Evolutionary conservation across 2,329 filamentous ascomycete species (phyloP).

Genomic region (Clarireedia hainanense): DNA sequence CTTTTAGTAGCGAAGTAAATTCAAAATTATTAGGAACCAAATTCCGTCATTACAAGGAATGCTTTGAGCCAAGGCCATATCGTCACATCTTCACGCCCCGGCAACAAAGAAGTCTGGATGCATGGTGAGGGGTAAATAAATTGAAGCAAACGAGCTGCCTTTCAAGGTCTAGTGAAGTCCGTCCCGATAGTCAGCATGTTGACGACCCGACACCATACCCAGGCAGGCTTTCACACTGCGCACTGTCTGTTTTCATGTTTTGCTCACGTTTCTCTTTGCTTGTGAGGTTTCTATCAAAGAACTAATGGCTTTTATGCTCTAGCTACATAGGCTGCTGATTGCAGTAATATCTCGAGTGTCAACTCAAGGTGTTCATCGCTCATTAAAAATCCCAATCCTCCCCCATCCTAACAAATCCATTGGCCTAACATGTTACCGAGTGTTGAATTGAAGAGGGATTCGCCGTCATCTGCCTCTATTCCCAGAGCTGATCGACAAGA

Average conservation of each 20-base stretch:
- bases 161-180: slow-evolving; percentile 3
- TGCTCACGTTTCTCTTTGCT: not conserved
- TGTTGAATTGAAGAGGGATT: slow-evolving; percentile 22
- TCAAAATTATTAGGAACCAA: too few relatives aligned
- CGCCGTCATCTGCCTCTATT: slow-evolving; percentile 25
- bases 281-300: slow-evolving; percentile 12
- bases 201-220: too few relatives aligned
- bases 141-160: slow-evolving; percentile 2
- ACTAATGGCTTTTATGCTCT: slow-evolving; percentile 26
- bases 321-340: slow-evolving; percentile 25
- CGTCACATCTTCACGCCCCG: too few relatives aligned
- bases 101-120: not conserved
- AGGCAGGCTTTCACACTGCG: not conserved
- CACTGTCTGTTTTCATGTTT: not conserved
- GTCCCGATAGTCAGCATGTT: too few relatives aligned
- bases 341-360: slow-evolving; percentile 22
- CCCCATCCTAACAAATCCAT: slow-evolving; percentile 18
- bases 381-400: slow-evolving; percentile 21
- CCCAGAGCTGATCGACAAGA: slow-evolving; percentile 21
- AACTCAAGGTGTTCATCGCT: slow-evolving; percentile 23
- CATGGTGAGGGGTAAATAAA: not conserved
- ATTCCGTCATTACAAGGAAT: too few relatives aligned
- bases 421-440: slow-evolving; percentile 21
- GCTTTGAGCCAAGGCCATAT: too few relatives aligned
- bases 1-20: too few relatives aligned